Evolutionary conservation across 2,329 filamentous ascomycete species (phyloP), one percentile per base, ranked within the genome.

Genomic region (Dactylellina sp.): DNA sequence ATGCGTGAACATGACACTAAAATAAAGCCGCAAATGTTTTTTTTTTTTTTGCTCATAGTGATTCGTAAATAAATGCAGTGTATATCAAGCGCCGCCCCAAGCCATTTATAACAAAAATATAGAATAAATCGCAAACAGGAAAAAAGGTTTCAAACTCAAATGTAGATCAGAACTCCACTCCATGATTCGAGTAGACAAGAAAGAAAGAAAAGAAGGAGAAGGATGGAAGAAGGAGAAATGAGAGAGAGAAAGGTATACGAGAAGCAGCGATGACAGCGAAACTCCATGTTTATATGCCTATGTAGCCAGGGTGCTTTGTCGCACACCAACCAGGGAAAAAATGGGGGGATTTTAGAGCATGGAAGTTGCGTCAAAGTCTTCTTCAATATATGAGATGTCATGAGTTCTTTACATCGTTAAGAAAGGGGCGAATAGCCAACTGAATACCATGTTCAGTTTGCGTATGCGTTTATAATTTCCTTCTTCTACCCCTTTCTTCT

Each of bases 21-120:
- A n/a, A n/a, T n/a, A n/a, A n/a, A n/a, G n/a, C n/a, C n/a, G n/a
- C n/a, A n/a, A n/a, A n/a, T n/a, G n/a, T n/a, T n/a, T n/a, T n/a
- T n/a, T n/a, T n/a, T n/a, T n/a, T n/a, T n/a, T n/a, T n/a, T n/a
- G n/a, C n/a, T n/a, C n/a, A n/a, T n/a, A n/a, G n/a, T n/a, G n/a
- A n/a, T n/a, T n/a, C n/a, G n/a, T n/a, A n/a, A 47, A 11, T 49
- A 4, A 32, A 42, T 37, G 24, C 37, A 53, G 18, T 56, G 49
- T 35, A 16, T 39, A 37, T 71, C 55, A 63, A 61, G 65, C 65
- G 65, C 65, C 65, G 65, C 50, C 65, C 65, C 57, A 63, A 63
- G 50, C 64, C 25, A n/a, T 20, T 40, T 50, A 37, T 22, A 50
- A 32, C 16, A 25, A 7, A 24, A 25, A 24, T 20, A 12, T 12